Base-by-base conservation (phyloP, 2,329 filamentous ascomycete species). In the Thelonectria rubi region DNA sequence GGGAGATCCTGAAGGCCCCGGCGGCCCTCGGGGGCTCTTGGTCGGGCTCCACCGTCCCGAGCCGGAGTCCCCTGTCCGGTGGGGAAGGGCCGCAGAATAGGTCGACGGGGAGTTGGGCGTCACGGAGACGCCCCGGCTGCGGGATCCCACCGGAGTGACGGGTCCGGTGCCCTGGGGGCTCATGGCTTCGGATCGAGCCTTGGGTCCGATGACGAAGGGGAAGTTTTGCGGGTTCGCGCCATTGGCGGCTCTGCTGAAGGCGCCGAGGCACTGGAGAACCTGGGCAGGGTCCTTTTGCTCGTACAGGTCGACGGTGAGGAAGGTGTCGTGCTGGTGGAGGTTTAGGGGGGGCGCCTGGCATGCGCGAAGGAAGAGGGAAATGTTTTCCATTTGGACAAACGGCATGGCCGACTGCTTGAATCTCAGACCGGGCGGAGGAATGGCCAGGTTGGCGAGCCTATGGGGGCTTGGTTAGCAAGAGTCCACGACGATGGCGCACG, bases 311-410 rank as follows among this genome's bases (percentile, higher is more conserved):
- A 99, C 94, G 5, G 95, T 99, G 63, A 98, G 88, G 79, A 99
- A 99, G 68, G 94, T 89, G 78, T 99, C 95, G 81, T 99, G 95
- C 47, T 94, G 89, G 60, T 92, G 93, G 62, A 99, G 88, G 77
- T 89, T 94, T 54, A 99, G 82, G 0, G 95, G 95, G 24, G 91
- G 87, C 52, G 86, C 82, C 78, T 97, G 92, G 81, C 94, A 97
- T 62, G 93, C 93, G 73, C 87, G 88, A 55, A 99, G 87, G 79
- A 97, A 99, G 74, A 97, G 92, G 5, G 94, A 96, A 74, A 99
- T 97, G 76, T 99, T 99, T 78, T 99, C 95, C 94, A 98, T 98
- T 78, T 99, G 95, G 42, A 98, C 94, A 75, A 99, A 99, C 0
- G 95, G 95, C 94, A 98, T 98, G 42, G 88, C 80, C 1, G 94